Evolutionary conservation across 768 basidiomycete genomes (phyloP).

Genomic region (Ramaria sp.): DNA sequence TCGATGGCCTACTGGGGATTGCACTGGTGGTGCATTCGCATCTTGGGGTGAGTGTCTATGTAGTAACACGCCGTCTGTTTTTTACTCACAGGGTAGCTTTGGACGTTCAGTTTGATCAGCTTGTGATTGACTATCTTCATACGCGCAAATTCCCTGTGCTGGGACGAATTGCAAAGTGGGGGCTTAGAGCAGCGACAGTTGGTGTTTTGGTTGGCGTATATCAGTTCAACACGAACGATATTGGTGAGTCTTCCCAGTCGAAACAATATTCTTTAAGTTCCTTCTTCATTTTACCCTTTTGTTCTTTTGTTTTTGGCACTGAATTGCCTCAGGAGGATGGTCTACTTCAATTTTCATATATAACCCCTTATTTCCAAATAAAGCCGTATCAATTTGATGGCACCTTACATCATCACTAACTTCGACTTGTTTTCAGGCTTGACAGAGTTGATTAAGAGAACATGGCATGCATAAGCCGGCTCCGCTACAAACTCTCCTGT

Average conservation of each 20-base stretch:
- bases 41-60: conserved; percentile 65
- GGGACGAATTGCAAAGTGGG: conserved; percentile 64
- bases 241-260: conserved; percentile 49
- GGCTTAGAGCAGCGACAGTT: conserved; percentile 63
- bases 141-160: conserved; percentile 84
- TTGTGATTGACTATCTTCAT: conserved; percentile 85
- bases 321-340: conserved; percentile 6
- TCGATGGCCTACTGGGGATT: conserved; percentile 84
- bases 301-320: neutral
- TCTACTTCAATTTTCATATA: conserved; percentile 15
- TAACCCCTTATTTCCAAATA: conserved; percentile 8
- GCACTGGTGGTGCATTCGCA: conserved; percentile 91
- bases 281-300: too few relatives aligned
- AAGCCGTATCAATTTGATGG: neutral
- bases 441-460: conserved; percentile 72
- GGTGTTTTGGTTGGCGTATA: conserved; percentile 85
- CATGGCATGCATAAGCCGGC: conserved; percentile 61
- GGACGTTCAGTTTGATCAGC: conserved; percentile 53
- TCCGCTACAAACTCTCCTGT: neutral
- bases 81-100: neutral
- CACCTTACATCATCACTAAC: neutral
- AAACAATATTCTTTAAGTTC: too few relatives aligned
- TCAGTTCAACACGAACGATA: conserved; percentile 97
- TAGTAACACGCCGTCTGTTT: neutral
- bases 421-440: conserved; percentile 46